These are phyloP conservation scores for Phytophthora colocasiae DNA, from an alignment of 352 stramenopile genomes.

Conservation along the genomic window DNA sequence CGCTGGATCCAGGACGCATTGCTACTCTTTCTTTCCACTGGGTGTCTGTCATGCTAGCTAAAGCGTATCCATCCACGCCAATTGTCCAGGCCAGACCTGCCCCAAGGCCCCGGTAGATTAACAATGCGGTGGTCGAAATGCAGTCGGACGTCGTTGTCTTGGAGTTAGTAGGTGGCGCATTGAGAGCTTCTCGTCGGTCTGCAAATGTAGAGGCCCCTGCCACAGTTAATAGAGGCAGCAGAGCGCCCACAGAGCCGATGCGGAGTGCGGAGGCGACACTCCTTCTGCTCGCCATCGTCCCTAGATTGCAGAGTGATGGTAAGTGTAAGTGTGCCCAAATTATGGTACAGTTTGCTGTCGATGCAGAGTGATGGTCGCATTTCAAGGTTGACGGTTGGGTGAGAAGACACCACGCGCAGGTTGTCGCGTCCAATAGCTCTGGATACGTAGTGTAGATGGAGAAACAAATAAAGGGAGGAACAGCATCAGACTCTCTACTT, in stretches of 20 bases:
- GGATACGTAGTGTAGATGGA: neutral
- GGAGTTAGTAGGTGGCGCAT: constrained; percentile 13
- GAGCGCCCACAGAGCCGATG: constrained; percentile 10
- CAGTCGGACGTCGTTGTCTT: constrained; percentile 66
- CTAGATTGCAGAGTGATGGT: neutral
- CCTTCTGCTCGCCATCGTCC: constrained; percentile 12
- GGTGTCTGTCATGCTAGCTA: constrained; percentile 45
- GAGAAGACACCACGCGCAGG: constrained; percentile 1
- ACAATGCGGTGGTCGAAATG: constrained; percentile 65
- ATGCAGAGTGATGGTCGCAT: constrained; percentile 18
- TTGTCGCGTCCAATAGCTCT: neutral
- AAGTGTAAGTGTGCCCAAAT: constrained; percentile 8
- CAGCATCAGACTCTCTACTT: neutral
- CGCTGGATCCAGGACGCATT: constrained; percentile 26
- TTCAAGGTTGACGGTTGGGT: constrained; percentile 10
- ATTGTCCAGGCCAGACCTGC: constrained; percentile 80
- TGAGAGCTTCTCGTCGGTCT: constrained; percentile 20
- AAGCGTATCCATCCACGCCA: constrained; percentile 69
- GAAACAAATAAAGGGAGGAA: neutral
- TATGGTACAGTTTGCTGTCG: constrained; percentile 4
- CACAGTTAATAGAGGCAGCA: constrained; percentile 32
- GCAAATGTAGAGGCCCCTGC: constrained; percentile 12
- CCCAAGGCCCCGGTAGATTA: constrained; percentile 67
- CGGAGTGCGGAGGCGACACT: constrained; percentile 12
- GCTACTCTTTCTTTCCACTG: constrained; percentile 52